Base-by-base conservation (phyloP, 2,329 filamentous ascomycete genomes). In the Pestalotiopsis sp. region DNA sequence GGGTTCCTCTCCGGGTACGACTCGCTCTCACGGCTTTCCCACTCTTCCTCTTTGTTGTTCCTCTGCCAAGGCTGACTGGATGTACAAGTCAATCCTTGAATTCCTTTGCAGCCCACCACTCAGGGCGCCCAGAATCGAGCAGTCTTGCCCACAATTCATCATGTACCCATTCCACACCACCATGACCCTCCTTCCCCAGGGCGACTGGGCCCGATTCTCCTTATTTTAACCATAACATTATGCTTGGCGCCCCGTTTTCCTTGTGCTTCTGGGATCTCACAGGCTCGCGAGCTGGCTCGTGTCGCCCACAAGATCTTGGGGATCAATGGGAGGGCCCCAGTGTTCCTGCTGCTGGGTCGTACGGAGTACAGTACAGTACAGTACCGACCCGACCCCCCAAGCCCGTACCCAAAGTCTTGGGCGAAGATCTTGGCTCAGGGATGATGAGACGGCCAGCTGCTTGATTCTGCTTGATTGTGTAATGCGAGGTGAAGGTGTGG, bases 221-320 rank as follows among this genome's bases (percentile, higher is more conserved):
- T 25, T 64, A 38, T 66, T 66, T 66, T 66, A 66, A 66, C 63
- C 63, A 66, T 66, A 66, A 66, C 13, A 56, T 25, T 58, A 66
- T 56, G 63, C 41, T 66, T 49, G 63, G 63, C 63, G 25, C n/a
- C 17, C 17, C 59, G 27, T n/a, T 62, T 39, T 20, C 20, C 45
- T 20, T 20, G 45, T 12, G 20, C 45, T 52, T 52, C 31, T 9
- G 31, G 31, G 6, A 36, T 36, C 31, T 36, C 31, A 36, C 31
- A 36, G 31, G 31, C 31, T 36, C 31, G 31, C 31, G 31, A 36
- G 31, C 31, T 36, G 31, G 31, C 31, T 36, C 31, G 31, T 38
- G 60, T 63, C 36, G 60, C 60, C 11, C 38, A 27, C 23, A 63
- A 17, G 14, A 20, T 23, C 13, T 20, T 14, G 38, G 31, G n/a